Evolutionary conservation across 805 yeast genomes (phyloP), one percentile per base, ranked within the genome.

Genomic region (Lachancea meyersii): DNA sequence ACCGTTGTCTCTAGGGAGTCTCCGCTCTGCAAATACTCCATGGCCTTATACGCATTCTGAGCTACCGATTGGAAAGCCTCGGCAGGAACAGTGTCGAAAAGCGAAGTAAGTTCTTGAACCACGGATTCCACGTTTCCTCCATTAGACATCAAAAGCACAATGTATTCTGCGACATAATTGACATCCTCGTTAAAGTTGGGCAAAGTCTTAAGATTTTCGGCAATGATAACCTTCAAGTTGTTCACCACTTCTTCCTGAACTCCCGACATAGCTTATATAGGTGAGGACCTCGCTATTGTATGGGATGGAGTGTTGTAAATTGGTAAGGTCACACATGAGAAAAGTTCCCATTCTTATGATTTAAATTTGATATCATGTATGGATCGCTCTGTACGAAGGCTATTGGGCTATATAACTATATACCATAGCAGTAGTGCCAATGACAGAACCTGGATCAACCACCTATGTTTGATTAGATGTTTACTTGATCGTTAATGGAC

Each of bases 111-210:
- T 55, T 84, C 93, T 16, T 63, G 64, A 16, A 74, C 71, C 27
- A 83, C 80, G 41, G 79, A 83, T 14, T 68, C 71, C 10, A 81
- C 74, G 5, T 77, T 65, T 54, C 81, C 78, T 52, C 81, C 79
- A 50, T 81, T 82, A 11, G 81, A 79, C 47, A 84, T 80, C 60
- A 84, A 67, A 34, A 82, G 73, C n/a, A 79, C 72, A 44, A 84
- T 77, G 55, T 76, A 84, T 60, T 84, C 93, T 11, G 93, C 85
- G 32, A 81, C 79, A 51, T 80, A 82, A 35, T 65, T 69, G 20
- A 73, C 70, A 52, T 77, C 81, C 43, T 76, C 80, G 9, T 63
- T 64, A 47, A 74, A 64, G 45, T 69, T 70, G 5, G 61, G 62
- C 20, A 73, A 47, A 34, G 65, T 63, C 16, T 55, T 55, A 24